Evolutionary conservation across 2,329 filamentous ascomycete species (phyloP).

Genomic region (Plectosphaerella plurivora): DNA sequence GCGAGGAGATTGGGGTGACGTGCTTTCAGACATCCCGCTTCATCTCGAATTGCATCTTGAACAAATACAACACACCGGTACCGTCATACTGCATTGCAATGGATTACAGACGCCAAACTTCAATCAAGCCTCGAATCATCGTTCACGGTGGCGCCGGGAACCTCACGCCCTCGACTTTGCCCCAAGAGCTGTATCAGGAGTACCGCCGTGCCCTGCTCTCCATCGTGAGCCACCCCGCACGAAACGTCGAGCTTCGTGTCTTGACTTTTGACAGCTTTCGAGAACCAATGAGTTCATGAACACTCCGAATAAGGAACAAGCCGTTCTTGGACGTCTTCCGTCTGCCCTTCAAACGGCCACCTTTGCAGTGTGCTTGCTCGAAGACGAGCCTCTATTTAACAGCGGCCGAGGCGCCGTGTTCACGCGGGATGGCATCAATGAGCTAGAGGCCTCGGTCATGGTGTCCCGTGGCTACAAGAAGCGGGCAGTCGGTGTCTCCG

Average conservation of each 20-base stretch:
- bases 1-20: no score
- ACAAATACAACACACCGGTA: no score
- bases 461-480: conserved; percentile 69
- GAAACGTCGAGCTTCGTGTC: background rate
- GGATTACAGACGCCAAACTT: no score
- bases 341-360: conserved; percentile 70
- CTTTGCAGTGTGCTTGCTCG: conserved; percentile 69
- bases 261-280: conserved; percentile 28
- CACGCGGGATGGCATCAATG: conserved; percentile 74
- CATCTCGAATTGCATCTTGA: no score
- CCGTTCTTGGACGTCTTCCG: conserved; percentile 22
- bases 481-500: conserved; percentile 72
- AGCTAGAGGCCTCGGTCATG: conserved; percentile 87
- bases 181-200: conserved; percentile 50
- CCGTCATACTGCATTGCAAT: no score
- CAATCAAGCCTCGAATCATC: conserved; percentile 53
- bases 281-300: conserved; percentile 43
- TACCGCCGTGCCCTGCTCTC: conserved; percentile 58
- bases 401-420: conserved; percentile 81
- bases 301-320: conserved; percentile 15
- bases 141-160: conserved; percentile 72
- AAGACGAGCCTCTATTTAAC: conserved; percentile 82
- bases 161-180: conserved; percentile 55
- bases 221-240: conserved; percentile 42
- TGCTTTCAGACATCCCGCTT: background rate